Conservation (phyloP, 2,329 filamentous ascomycete species). For the Fusarium sp. region DNA sequence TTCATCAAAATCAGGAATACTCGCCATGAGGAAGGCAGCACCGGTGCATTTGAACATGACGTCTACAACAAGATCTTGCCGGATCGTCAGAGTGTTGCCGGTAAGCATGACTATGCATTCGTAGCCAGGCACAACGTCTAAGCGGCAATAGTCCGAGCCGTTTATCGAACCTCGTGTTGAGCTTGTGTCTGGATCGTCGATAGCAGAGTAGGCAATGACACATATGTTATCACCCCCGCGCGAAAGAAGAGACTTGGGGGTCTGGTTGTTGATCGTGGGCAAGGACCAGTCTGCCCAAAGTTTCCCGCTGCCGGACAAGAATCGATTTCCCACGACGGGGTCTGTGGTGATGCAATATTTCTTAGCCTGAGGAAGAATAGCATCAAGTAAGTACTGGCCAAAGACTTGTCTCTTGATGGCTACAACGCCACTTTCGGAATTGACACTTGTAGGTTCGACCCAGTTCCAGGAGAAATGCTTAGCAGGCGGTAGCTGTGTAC, state of each 20-base stretch:
- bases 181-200: background rate
- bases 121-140: background rate
- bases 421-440: background rate
- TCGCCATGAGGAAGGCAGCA: no score
- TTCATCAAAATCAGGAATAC: no score
- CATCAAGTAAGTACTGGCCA: rapidly evolving
- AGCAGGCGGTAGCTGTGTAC: rapidly evolving
- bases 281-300: background rate
- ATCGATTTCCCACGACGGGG: no score
- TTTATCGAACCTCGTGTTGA: rapidly evolving
- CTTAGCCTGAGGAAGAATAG: rapidly evolving
- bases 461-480: background rate
- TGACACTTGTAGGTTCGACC: rapidly evolving
- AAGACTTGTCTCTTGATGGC: background rate
- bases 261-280: background rate
- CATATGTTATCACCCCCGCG: no score
- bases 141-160: rapidly evolving
- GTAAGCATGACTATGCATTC: background rate
- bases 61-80: no score
- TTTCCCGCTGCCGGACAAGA: no score
- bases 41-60: no score
- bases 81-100: background rate
- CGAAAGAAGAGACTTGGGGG: rapidly evolving
- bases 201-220: rapidly evolving
- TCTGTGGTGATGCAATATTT: background rate